phyloP scores from a whole-genome alignment of 768 basidiomycete species.

The Scleroderma citrinum region DNA sequence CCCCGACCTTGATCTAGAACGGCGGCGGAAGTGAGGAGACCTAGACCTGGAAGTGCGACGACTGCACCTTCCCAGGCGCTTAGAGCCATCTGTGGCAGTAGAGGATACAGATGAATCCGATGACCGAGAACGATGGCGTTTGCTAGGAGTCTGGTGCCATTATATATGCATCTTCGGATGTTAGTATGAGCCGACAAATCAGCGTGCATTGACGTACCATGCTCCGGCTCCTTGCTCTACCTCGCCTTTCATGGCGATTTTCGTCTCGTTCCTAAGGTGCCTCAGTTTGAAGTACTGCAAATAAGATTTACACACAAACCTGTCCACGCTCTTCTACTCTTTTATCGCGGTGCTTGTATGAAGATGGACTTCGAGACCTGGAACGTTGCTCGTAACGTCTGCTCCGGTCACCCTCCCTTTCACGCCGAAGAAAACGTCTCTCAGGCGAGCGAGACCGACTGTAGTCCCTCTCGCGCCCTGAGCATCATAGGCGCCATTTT shows the following conservation, averaged over 20 bases:
- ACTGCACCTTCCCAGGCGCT: slow-evolving; percentile 10
- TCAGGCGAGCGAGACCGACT: slow-evolving; percentile 23
- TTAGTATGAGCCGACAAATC: slow-evolving; percentile 8
- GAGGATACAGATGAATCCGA: slow-evolving; percentile 14
- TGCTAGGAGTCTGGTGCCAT: slow-evolving; percentile 18
- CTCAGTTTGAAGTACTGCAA: background rate
- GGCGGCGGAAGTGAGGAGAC: slow-evolving; percentile 15
- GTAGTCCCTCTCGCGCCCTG: slow-evolving; percentile 15
- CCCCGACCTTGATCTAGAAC: slow-evolving; percentile 24
- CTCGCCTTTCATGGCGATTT: slow-evolving; percentile 1
- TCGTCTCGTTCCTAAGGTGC: slow-evolving; percentile 6
- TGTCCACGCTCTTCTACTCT: slow-evolving; percentile 2
- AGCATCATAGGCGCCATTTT: slow-evolving; percentile 1
- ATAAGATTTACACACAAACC: background rate
- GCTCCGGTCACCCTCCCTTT: slow-evolving; percentile 7
- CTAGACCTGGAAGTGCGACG: slow-evolving; percentile 12
- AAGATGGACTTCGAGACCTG: slow-evolving; percentile 17
- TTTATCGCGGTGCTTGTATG: slow-evolving; percentile 3
- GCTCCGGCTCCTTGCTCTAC: slow-evolving; percentile 18
- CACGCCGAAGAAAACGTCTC: slow-evolving; percentile 5
- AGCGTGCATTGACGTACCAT: slow-evolving; percentile 20
- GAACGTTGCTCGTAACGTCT: slow-evolving; percentile 13
- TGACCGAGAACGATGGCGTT: slow-evolving; percentile 14
- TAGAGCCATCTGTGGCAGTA: slow-evolving; percentile 6
- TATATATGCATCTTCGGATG: slow-evolving; percentile 20